Evolutionary conservation across 768 basidiomycete genomes (phyloP), one percentile per base, ranked within the genome.

Genomic region (Lactarius trivialis): DNA sequence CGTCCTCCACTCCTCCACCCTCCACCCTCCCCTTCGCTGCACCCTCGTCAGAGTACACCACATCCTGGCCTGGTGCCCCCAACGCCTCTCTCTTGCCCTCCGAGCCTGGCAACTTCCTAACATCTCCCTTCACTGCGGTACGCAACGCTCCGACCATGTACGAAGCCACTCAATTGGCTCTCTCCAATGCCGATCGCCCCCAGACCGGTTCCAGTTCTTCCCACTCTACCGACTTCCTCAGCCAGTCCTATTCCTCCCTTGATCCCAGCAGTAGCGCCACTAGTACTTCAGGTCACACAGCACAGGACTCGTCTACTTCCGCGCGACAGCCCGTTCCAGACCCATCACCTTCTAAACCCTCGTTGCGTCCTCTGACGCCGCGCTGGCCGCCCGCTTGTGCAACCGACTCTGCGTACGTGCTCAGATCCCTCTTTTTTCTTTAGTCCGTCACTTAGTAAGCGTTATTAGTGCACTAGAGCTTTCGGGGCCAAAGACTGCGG

Each of bases 331-430:
- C 58, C 6, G 24, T 51, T 39, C 28, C 56, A 14, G 24, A 57
- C 0, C n/a, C 55, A 17, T 63, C 56, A n/a, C 50, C 60, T 7
- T 52, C 53, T n/a, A 53, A 32, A 7, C 33, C 57, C 15, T 21
- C 64, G n/a, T 56, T 60, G 48, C 61, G 56, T 28, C 61, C 65
- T 7, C 65, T 66, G 26, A 61, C 65, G 12, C 64, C 58, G 49
- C 67, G 67, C n/a, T 67, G 64, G 65, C 58, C 67, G 65, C 58
- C 67, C 17, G 55, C 55, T 11, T 57, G 65, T 21, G 28, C 58
- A 26, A 54, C 61, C 17, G 67, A 63, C 34, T 67, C 67, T 17
- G 65, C 56, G 52, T 67, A 63, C 34, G 67, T 67, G 33, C 41
- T 28, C 14, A 26, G 11, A 12, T 30, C 33, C 21, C 7, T 24